These are phyloP conservation scores for Clavispora phyllophila DNA, from an alignment of 805 yeast species.

Conservation along the genomic window DNA sequence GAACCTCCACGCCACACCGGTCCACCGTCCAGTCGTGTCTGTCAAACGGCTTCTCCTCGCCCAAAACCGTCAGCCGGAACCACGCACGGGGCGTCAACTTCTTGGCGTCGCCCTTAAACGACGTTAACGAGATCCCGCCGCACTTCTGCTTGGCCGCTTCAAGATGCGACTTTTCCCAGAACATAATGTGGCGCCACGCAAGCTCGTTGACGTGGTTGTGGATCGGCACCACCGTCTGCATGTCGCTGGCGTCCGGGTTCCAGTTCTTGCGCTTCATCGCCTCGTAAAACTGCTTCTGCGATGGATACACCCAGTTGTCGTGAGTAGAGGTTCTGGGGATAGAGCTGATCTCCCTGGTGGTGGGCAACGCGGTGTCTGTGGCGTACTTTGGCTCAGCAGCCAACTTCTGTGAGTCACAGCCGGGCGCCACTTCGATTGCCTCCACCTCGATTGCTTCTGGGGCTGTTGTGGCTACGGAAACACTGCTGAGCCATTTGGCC, in stretches of 20 bases:
- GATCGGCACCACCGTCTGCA: constrained; percentile 88
- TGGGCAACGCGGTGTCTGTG: constrained; percentile 43
- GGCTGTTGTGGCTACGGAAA: constrained; percentile 23
- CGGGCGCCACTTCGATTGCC: constrained; percentile 3
- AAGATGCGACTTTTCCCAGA: constrained; percentile 70
- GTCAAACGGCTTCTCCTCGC: constrained; percentile 81
- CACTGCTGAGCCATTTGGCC: constrained; percentile 46
- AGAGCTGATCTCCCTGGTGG: constrained; percentile 71
- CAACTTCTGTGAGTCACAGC: constrained; percentile 45
- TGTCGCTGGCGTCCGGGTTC: constrained; percentile 76
- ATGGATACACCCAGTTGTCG: constrained; percentile 89
- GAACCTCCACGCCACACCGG: constrained; percentile 78
- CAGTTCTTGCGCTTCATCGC: constrained; percentile 91
- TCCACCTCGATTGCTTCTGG: constrained; percentile 39
- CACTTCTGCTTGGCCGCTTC: constrained; percentile 47
- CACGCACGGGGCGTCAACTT: constrained; percentile 85
- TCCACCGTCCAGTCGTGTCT: constrained; percentile 92
- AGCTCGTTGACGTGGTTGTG: constrained; percentile 92
- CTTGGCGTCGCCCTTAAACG: constrained; percentile 84
- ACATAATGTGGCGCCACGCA: constrained; percentile 79
- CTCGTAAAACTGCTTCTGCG: constrained; percentile 88
- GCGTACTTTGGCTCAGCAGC: constrained; percentile 27
- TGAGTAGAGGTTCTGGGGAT: constrained; percentile 69
- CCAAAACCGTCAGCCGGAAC: constrained; percentile 57
- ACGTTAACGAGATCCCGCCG: constrained; percentile 80